Conservation (phyloP, 345 rosid genomes). For the Sonneratia caseolaris region DNA sequence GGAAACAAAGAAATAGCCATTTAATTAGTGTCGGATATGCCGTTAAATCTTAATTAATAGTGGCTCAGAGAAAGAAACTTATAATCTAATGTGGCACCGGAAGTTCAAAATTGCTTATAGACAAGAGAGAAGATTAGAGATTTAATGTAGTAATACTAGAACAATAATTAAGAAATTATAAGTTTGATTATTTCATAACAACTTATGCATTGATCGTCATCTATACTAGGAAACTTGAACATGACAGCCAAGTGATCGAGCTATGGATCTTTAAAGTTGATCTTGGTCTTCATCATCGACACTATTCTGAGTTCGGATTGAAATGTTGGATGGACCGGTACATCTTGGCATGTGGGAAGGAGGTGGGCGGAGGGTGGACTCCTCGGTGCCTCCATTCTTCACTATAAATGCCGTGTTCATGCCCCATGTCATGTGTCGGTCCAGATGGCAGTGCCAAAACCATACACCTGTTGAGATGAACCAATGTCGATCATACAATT, state of each 20-base stretch:
- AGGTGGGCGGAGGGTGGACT: conserved; percentile 1
- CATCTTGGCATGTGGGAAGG: not conserved
- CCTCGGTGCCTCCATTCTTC: conserved; percentile 5
- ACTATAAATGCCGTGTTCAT: conserved; percentile 6
- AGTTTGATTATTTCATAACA: not conserved
- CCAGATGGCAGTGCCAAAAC: conserved; percentile 7
- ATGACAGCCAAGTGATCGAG: not conserved
- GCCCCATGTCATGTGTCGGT: conserved; percentile 8
- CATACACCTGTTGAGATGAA: conserved; percentile 1
- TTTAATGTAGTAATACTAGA: too few relatives aligned
- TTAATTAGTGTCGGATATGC: too few relatives aligned
- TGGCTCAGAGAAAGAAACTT: not conserved
- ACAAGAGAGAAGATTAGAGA: not conserved
- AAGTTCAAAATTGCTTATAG: not conserved
- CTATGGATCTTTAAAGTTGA: not conserved
- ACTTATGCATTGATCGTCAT: too few relatives aligned
- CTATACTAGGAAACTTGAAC: too few relatives aligned
- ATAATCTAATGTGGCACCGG: not conserved
- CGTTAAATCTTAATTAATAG: too few relatives aligned
- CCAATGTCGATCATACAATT: too few relatives aligned
- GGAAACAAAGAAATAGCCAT: too few relatives aligned
- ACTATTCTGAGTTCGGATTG: not conserved
- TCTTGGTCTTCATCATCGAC: not conserved
- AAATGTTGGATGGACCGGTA: not conserved
- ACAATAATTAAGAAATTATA: not conserved